Conservation (phyloP, 2,329 filamentous ascomycete genomes). For the Aspergillus aculeatinus region DNA sequence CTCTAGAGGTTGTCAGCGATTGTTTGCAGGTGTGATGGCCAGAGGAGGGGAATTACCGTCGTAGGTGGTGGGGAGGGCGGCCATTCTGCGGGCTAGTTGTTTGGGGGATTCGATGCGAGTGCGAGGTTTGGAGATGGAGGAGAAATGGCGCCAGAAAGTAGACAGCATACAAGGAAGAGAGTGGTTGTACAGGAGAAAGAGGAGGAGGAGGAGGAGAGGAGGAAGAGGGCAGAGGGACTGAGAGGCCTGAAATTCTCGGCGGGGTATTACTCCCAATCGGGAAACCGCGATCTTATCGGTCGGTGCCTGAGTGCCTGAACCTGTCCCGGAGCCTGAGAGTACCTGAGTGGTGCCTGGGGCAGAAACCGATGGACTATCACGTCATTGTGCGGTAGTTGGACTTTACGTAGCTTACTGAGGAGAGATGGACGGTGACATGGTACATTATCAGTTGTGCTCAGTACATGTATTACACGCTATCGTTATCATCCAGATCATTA, state of each 20-base stretch:
- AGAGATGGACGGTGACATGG: background rate
- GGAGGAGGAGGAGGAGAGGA: conserved; percentile 4
- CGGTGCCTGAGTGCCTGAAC: conserved; percentile 11
- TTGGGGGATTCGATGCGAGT: conserved; percentile 34
- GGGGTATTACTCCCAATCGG: conserved; percentile 27
- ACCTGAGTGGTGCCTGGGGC: no score
- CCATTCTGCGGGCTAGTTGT: conserved; percentile 46
- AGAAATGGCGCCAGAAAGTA: conserved; percentile 14
- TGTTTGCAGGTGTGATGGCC: background rate
- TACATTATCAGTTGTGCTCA: background rate
- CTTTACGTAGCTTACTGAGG: no score
- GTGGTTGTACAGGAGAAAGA: conserved; percentile 5
- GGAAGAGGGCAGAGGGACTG: background rate
- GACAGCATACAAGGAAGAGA: conserved; percentile 7
- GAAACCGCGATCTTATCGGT: conserved; percentile 7
- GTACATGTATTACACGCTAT: background rate
- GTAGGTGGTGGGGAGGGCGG: conserved; percentile 58
- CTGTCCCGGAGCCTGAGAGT: no score
- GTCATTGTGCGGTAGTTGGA: no score
- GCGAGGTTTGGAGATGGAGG: conserved; percentile 27
- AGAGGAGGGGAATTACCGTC: conserved; percentile 51
- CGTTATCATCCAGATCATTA: background rate
- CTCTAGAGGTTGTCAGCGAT: conserved; percentile 24
- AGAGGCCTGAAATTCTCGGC: conserved; percentile 23
- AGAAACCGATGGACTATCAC: no score